Evolutionary conservation across 2,329 filamentous ascomycete genomes (phyloP), one percentile per base, ranked within the genome.

Genomic region (Cylindrodendrum hubeiense): DNA sequence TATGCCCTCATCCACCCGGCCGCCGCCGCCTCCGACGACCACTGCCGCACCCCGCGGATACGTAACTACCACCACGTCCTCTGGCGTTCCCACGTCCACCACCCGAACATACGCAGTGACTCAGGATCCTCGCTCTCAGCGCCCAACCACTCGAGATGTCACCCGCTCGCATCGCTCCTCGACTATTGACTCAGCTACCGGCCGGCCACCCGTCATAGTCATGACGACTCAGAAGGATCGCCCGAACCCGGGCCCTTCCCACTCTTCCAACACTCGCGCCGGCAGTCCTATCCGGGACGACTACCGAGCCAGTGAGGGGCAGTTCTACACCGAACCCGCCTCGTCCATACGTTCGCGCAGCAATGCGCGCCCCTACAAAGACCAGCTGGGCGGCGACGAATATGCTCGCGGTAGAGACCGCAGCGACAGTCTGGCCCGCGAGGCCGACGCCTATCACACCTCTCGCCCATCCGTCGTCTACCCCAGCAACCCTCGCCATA

Each of bases 251-350:
- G 75, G 78, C n/a, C 74, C 78, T 49, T 78, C 82, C 26, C 80
- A 84, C 67, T 72, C 79, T 51, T 78, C 79, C 34, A 78, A 77
- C 58, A 68, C 69, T 60, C 77, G 75, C 53, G 67, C 73, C 33
- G 72, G 69, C 52, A 90, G 87, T 71, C 87, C 88, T 19, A 74
- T 80, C 51, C 79, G 84, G 67, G 86, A 89, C 60, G 77, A 84
- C 5, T 85, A 86, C 76, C 83, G 86, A 49, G 77, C 83, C 17
- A 86, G 83, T 71, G 87, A 89, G 41, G 74, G 76, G 57, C 77
- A 79, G 34, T 88, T 87, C 70, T 88, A 87, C 73, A 76, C 87
- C 30, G 83, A 88, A 67, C 88, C 88, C n/a, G 87, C 87, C 56
- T 85, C 86, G 5, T 89, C 88, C 30, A 82, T 84, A 59, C 85